phyloP scores from a whole-genome alignment of 352 stramenopile species.

The Phytophthora rubi region DNA sequence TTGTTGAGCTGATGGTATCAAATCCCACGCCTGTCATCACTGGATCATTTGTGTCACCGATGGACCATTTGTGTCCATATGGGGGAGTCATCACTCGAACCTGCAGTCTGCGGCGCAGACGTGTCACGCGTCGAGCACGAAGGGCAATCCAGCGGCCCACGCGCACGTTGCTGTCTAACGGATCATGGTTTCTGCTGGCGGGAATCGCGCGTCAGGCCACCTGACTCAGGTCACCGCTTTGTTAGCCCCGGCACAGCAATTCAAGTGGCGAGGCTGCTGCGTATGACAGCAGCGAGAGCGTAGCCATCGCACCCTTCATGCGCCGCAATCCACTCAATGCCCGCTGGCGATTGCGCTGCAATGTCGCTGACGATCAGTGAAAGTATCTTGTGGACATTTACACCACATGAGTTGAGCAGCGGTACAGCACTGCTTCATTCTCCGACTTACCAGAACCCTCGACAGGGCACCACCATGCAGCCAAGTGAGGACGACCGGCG shows the following conservation, averaged over 20 bases:
- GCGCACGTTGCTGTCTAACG: conserved; percentile 28
- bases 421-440: conserved; percentile 16
- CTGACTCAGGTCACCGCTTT: conserved; percentile 11
- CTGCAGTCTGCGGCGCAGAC: background rate
- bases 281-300: conserved; percentile 29
- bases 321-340: conserved; percentile 15
- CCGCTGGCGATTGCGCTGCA: conserved; percentile 13
- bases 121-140: background rate
- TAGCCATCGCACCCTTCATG: conserved; percentile 6
- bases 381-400: conserved; percentile 26
- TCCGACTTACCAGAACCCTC: conserved; percentile 16
- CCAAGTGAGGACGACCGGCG: conserved; percentile 20
- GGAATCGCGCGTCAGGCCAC: conserved; percentile 18
- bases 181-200: conserved; percentile 17
- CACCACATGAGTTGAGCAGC: conserved; percentile 10
- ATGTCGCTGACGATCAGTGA: conserved; percentile 27
- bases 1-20: conserved; percentile 25
- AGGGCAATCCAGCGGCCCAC: conserved; percentile 15
- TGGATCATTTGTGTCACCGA: conserved; percentile 5
- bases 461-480: conserved; percentile 15
- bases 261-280: conserved; percentile 13
- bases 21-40: conserved; percentile 26
- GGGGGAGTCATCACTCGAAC: conserved; percentile 9
- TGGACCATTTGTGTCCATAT: background rate
- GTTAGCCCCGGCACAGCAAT: conserved; percentile 28